These are phyloP conservation scores for Fusarium verticillioides DNA, from an alignment of 2,329 filamentous ascomycete genomes.

Conservation along the genomic window DNA sequence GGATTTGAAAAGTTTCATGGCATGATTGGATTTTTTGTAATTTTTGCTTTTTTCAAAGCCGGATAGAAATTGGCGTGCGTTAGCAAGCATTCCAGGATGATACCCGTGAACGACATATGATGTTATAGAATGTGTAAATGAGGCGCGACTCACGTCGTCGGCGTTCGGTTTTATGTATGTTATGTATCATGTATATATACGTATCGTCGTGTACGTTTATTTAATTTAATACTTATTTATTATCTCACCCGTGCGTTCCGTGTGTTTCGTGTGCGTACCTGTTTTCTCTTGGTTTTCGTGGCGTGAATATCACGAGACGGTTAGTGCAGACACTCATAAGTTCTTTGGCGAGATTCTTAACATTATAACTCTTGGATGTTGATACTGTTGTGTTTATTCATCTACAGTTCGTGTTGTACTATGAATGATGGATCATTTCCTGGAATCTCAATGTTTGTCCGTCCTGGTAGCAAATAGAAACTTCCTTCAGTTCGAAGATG, in stretches of 20 bases:
- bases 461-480: conserved; percentile 9
- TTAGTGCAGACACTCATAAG: neutral
- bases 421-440: neutral
- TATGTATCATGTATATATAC: conserved; percentile 31
- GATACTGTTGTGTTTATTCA: neutral
- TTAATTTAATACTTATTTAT: conserved; percentile 39
- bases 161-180: conserved; percentile 43
- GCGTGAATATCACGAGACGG: conserved; percentile 1
- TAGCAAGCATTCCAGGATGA: conserved; percentile 45
- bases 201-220: conserved; percentile 35
- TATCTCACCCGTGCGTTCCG: conserved; percentile 21
- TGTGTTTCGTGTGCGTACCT: conserved; percentile 16
- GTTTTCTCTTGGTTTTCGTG: conserved; percentile 2
- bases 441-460: neutral
- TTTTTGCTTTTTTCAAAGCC: conserved; percentile 39
- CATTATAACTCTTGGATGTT: neutral
- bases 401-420: neutral
- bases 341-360: neutral
- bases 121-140: conserved; percentile 43
- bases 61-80: conserved; percentile 45
- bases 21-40: conserved; percentile 33
- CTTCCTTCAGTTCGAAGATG: conserved; percentile 30
- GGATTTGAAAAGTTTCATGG: conserved; percentile 36
- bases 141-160: conserved; percentile 43
- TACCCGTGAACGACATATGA: conserved; percentile 43